Percentiles rank a stretch among this genome's conserved stretches.
Conservation (phyloP, 2,329 filamentous ascomycete genomes). For the Aaosphaeria pasadenensis region DNA sequence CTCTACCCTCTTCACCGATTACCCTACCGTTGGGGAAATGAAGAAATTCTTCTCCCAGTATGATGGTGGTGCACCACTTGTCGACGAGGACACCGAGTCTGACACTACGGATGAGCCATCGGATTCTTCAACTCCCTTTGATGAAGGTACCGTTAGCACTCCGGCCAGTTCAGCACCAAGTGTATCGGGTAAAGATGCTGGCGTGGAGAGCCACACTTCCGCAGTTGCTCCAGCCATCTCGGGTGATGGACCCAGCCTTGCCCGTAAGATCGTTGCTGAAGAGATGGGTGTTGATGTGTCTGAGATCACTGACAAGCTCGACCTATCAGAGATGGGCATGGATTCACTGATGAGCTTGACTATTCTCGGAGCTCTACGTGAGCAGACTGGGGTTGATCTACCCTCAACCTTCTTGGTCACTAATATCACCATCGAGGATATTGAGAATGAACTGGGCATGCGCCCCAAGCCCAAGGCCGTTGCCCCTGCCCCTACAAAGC, state of each 20-base stretch:
- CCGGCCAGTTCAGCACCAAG: conserved; percentile 50
- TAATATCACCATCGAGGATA: conserved; percentile 62
- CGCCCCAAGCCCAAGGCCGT: conserved; percentile 39
- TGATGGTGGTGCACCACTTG: conserved; percentile 38
- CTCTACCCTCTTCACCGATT: conserved; percentile 59
- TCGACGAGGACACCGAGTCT: conserved; percentile 42
- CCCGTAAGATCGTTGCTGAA: conserved; percentile 49
- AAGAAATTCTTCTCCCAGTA: conserved; percentile 55
- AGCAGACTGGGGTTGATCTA: conserved; percentile 50
- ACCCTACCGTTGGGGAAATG: conserved; percentile 58
- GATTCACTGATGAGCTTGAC: conserved; percentile 54
- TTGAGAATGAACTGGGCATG: conserved; percentile 63
- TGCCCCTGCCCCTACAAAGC: conserved; percentile 15
- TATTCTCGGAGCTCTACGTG: conserved; percentile 50
- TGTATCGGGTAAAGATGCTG: conserved; percentile 40
- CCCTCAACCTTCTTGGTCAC: conserved; percentile 56
- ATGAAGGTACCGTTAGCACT: conserved; percentile 42
- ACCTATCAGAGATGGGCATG: conserved; percentile 59
- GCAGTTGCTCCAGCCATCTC: conserved; percentile 19
- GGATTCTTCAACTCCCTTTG: conserved; percentile 43
- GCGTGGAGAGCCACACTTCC: conserved; percentile 28
- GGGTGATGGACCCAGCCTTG: conserved; percentile 43
- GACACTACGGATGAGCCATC: conserved; percentile 37
- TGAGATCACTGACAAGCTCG: conserved; percentile 54
- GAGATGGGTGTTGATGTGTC: conserved; percentile 65